phyloP scores from a whole-genome alignment of 768 basidiomycete species.

The Russula emetica region DNA sequence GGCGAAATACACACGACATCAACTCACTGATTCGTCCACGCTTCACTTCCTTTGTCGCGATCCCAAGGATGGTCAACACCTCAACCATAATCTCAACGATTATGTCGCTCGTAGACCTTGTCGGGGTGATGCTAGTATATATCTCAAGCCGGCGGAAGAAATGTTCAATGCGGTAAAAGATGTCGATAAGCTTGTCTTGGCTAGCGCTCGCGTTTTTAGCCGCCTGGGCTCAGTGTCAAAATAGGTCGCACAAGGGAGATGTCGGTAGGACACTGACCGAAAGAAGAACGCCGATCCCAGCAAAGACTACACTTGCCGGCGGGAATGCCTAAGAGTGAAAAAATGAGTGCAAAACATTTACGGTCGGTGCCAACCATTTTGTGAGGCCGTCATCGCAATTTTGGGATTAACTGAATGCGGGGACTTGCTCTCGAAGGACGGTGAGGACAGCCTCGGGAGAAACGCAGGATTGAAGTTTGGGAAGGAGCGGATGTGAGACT shows the following conservation, averaged over 20 bases:
- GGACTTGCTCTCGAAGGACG: neutral
- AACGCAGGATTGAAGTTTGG: neutral
- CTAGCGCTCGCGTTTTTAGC: neutral
- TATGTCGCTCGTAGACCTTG: neutral
- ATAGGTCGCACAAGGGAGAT: neutral
- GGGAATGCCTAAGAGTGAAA: constrained; percentile 1
- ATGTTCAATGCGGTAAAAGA: neutral
- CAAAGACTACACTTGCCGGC: neutral
- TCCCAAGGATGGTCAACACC: neutral
- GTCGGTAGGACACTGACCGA: neutral
- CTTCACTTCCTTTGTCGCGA: neutral
- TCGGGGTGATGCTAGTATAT: neutral
- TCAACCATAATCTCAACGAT: neutral
- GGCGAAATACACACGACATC: too few relatives aligned
- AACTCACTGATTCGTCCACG: constrained; percentile 1
- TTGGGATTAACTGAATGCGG: neutral
- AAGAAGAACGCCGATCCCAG: neutral
- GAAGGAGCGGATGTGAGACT: neutral
- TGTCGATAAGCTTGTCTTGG: neutral
- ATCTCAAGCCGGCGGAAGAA: constrained; percentile 9
- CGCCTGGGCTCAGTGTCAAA: neutral
- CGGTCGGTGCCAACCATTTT: neutral
- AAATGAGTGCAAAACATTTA: neutral
- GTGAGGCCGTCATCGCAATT: neutral
- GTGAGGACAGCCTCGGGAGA: neutral